These are phyloP conservation scores for Kluyveromyces sp. DNA, from an alignment of 1,139 yeast species.

Conservation along the genomic window DNA sequence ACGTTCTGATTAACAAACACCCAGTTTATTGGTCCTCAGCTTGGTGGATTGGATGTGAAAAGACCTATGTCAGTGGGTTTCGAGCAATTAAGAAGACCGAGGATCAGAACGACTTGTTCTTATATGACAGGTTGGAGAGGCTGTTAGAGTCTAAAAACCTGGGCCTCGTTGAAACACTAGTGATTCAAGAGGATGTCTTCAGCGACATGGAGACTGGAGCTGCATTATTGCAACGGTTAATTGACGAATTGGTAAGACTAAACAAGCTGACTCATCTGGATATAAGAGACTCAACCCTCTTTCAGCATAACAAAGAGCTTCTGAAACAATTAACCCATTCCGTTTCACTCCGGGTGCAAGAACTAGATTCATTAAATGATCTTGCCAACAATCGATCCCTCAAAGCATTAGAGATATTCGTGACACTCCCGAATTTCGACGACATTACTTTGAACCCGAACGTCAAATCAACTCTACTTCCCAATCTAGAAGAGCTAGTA, in stretches of 20 bases:
- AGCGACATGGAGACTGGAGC: conserved; percentile 19
- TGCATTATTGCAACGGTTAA: conserved; percentile 15
- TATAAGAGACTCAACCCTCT: conserved; percentile 16
- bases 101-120: conserved; percentile 33
- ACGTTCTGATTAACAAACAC: conserved; percentile 26
- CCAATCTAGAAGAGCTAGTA: conserved; percentile 15
- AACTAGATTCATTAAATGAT: conserved; percentile 12
- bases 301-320: conserved; percentile 11
- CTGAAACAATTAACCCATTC: conserved; percentile 13
- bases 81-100: conserved; percentile 20
- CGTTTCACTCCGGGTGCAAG: conserved; percentile 14
- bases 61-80: conserved; percentile 30
- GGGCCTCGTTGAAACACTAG: conserved; percentile 13
- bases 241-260: conserved; percentile 14
- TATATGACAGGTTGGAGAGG: conserved; percentile 29
- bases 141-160: conserved; percentile 19
- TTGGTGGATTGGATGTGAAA: conserved; percentile 30
- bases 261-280: conserved; percentile 17
- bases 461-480: conserved; percentile 7
- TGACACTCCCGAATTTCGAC: conserved; percentile 10
- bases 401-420: conserved; percentile 13
- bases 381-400: conserved; percentile 11
- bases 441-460: conserved; percentile 7
- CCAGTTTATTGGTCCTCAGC: conserved; percentile 23
- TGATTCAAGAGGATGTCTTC: conserved; percentile 23